phyloP scores from a whole-genome alignment of 2,329 filamentous ascomycete genomes.

The Alternaria solani region DNA sequence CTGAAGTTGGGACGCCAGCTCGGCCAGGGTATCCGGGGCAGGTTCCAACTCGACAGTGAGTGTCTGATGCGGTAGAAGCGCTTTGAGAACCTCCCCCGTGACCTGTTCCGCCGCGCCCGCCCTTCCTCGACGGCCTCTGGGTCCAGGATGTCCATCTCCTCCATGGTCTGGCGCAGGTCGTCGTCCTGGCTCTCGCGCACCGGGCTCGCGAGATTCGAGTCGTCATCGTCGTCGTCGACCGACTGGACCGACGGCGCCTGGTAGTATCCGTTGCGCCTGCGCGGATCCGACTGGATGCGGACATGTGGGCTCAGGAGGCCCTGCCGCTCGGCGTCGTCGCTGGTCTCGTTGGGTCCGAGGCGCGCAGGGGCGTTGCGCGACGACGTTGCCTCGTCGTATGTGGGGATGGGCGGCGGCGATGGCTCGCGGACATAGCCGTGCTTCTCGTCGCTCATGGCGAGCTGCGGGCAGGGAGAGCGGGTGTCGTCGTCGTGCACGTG shows the following conservation, averaged over 20 bases:
- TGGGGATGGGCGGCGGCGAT: conserved; percentile 73
- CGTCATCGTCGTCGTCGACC: conserved; percentile 73
- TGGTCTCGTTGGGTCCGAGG: conserved; percentile 66
- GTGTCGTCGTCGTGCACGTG: conserved; percentile 19
- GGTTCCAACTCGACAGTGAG: conserved; percentile 64
- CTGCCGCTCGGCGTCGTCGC: conserved; percentile 78
- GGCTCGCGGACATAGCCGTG: conserved; percentile 54
- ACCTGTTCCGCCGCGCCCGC: conserved; percentile 36
- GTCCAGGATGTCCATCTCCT: conserved; percentile 67
- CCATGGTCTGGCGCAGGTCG: conserved; percentile 78
- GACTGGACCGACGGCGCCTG: conserved; percentile 84
- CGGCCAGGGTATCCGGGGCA: conserved; percentile 54
- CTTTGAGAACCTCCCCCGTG: conserved; percentile 60
- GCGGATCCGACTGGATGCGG: conserved; percentile 36
- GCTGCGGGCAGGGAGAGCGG: conserved; percentile 17
- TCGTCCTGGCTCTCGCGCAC: conserved; percentile 63
- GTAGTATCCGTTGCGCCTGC: conserved; percentile 63
- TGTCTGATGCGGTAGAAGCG: conserved; percentile 64
- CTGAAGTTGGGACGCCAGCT: conserved; percentile 30
- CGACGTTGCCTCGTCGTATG: conserved; percentile 81
- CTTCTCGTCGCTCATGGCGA: conserved; percentile 51
- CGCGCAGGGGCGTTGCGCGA: conserved; percentile 60
- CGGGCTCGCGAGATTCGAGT: conserved; percentile 59
- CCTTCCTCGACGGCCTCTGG: conserved; percentile 45
- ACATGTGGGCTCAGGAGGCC: conserved; percentile 70